Evolutionary conservation across 352 stramenopile species (phyloP).

Genomic region (Pythium sp.): DNA sequence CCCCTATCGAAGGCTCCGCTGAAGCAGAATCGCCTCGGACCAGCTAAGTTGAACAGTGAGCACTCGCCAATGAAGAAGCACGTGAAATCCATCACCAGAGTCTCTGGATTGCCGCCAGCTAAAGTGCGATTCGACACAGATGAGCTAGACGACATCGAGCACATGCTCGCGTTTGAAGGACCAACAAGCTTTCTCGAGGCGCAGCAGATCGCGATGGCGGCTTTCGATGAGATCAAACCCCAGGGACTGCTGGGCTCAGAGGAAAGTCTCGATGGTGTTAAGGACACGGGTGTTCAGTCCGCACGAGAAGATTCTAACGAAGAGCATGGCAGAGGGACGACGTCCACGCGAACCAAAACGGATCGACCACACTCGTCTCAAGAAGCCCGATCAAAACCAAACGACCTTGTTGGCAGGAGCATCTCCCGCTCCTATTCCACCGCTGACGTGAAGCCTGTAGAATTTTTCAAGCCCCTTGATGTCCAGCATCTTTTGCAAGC

Average conservation of each 20-base stretch:
- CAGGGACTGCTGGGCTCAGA: background rate
- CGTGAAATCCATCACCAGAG: background rate
- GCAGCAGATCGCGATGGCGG: constrained; percentile 26
- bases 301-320: background rate
- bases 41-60: background rate
- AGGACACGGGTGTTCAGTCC: background rate
- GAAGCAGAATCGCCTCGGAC: constrained; percentile 2
- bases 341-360: background rate
- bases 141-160: background rate
- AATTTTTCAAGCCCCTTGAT: background rate
- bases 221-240: background rate
- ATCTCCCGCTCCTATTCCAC: constrained; percentile 7
- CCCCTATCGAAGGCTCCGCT: background rate
- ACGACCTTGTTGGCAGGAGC: background rate
- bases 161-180: constrained; percentile 29
- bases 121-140: background rate
- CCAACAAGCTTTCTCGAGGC: constrained; percentile 42
- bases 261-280: background rate
- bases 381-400: background rate
- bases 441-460: background rate
- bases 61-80: constrained; percentile 11
- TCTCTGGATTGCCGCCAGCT: background rate
- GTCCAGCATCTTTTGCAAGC: background rate
- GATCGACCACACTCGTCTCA: constrained; percentile 9
- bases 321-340: background rate